Evolutionary conservation across 2,329 filamentous ascomycete genomes (phyloP), one percentile per base, ranked within the genome.

Genomic region (Coniella vitis): DNA sequence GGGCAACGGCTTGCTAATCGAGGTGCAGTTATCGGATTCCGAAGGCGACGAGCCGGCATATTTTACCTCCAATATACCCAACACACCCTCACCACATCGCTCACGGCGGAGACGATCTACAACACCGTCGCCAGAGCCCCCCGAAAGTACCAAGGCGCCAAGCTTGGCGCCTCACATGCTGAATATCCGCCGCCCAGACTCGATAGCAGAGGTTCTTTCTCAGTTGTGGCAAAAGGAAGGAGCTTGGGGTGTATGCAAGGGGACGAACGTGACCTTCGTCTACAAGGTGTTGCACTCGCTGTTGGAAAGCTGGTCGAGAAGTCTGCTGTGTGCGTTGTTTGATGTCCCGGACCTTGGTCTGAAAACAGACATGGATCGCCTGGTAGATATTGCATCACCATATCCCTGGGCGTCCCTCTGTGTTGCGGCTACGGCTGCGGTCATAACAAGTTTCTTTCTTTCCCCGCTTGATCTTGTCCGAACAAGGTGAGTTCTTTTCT

Each of bases 181-280:
- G 19, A 71, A 75, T 20, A 74, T 96, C 17, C 84, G 83, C 55
- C 83, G 83, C 51, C 74, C 87, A 10, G 86, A 91, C 62, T 91
- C 90, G 1, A 74, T 97, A 49, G 78, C 90, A 58, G 89, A 95
- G 56, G 88, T 93, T 3, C 79, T 98, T 52, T 83, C 84, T 7
- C 86, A 94, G 63, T 70, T 97, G 17, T 97, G 93, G 87, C 78
- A 84, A 41, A 91, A 86, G 57, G 91, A 95, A 63, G 88, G 90
- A 32, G 84, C 84, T 0, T 90, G 90, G 76, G 93, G 93, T 4
- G 83, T 96, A 4, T 98, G 91, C 90, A 96, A 96, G 65, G 83
- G 85, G 8, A 88, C 90, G 34, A 97, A 97, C 63, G 82, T 87
- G 13, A 94, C 90, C 1, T 98, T 97, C 61, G 74, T 97, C 43